Percentiles rank a stretch among this genome's conserved stretches.
Conservation (phyloP, 768 basidiomycete genomes). For the Porpolomopsis calyptriformis region DNA sequence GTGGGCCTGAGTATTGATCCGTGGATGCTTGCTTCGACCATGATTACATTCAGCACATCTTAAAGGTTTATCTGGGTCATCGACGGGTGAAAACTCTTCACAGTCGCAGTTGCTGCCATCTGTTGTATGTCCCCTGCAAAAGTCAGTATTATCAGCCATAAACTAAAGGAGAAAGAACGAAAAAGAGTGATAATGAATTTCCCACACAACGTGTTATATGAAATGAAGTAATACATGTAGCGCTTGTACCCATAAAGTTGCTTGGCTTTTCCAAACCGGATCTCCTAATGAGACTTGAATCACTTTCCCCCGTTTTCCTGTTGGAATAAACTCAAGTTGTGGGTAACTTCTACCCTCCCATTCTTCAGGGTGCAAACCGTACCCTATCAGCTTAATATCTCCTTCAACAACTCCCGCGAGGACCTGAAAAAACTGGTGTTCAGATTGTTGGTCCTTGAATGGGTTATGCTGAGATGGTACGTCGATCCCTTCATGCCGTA, state of each 20-base stretch:
- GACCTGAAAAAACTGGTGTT: background rate
- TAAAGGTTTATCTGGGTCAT: background rate
- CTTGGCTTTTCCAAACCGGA: background rate
- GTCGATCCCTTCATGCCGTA: background rate
- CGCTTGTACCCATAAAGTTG: background rate
- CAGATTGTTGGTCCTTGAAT: background rate
- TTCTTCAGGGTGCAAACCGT: constrained; percentile 11
- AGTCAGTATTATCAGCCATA: too few relatives aligned
- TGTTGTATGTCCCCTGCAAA: background rate
- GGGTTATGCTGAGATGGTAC: background rate
- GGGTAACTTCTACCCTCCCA: constrained; percentile 11
- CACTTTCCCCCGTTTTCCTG: constrained; percentile 3
- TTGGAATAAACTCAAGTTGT: constrained; percentile 3
- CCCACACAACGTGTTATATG: background rate
- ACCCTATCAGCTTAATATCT: constrained; percentile 4
- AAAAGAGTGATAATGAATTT: background rate
- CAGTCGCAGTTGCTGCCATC: background rate
- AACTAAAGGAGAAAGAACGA: background rate
- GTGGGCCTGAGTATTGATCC: background rate
- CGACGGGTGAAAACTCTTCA: background rate
- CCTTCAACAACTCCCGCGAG: background rate
- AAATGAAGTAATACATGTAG: background rate
- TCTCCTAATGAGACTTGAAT: constrained; percentile 5
- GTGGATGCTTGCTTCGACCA: background rate
- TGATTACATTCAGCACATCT: background rate